Base-by-base conservation (phyloP, 371 early-diverging fungal genomes). In the Nematocida major region DNA sequence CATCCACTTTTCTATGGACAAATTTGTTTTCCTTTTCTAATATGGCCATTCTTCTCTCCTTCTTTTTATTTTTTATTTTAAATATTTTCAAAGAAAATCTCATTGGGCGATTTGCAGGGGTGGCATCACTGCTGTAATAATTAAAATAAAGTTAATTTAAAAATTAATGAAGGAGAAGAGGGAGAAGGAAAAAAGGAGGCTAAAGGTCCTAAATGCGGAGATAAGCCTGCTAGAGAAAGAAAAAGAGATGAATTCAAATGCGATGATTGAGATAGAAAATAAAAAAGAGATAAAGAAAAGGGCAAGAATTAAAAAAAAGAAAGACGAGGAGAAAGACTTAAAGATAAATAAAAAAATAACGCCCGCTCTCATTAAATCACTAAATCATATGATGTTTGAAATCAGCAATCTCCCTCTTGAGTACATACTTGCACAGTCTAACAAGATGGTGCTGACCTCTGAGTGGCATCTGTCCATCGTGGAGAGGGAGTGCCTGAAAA, bases 51-150 rank as follows among this genome's bases (percentile, higher is more conserved):
- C 57, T 57, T 57, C 38, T 15, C 38, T 22, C 32, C 15, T 22
- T 20, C 9, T 57, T 57, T 36, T n/a, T n/a, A n/a, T n/a, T n/a
- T 34, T 38, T 57, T 59, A 18, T 61, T 68, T 62, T 69, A 59
- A 69, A 69, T 69, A 66, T 73, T 24, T 63, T 73, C 32, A 63
- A 69, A 59, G 68, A 66, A 63, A 63, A 51, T 65, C 30, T 4
- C 26, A 65, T 59, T 50, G 59, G 76, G 4, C 24, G 43, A 73
- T 36, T 38, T 28, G 13, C 13, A 20, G 22, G 20, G 36, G 28
- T 9, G 24, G 7, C 5, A 26, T 5, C 32, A 9, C n/a, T 28
- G 13, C 15, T 5, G 5, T 50, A 32, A 30, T 3, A 28, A 57
- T 57, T 20, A 28, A 26, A 15, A 57, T 26, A 13, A 26, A 24